Evolutionary conservation across 179 eudicot genomes (phyloP), one percentile per base, ranked within the genome.

Genomic region (Nepenthes alata): DNA sequence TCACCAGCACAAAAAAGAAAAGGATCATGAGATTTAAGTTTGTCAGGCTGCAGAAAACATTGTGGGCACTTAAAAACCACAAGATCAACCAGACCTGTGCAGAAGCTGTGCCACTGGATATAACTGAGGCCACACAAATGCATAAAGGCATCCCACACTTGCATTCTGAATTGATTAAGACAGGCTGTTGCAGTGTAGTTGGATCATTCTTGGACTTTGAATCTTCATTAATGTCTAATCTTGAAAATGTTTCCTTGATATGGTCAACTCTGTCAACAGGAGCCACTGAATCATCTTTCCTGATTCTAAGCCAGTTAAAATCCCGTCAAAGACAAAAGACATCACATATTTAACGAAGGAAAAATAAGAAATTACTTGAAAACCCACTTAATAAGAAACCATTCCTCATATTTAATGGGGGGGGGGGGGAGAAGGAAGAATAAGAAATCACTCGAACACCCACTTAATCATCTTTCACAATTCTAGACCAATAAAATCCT

Each of bases 81-180:
- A 14, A 66, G 55, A 66, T 15, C 37, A 39, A 39, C 37, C 71
- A 77, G 25, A 78, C 96, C 89, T 68, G 86, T 63, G 69, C 34
- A 39, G 71, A 59, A 59, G 72, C 73, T 73, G 73, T 69, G 66
- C 74, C 77, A 37, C 60, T 67, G 5, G 86, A 54, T 16, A 86
- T 79, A 71, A 63, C 72, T 58, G 97, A 78, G 70, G 83, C 81
- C 74, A 72, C 85, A 73, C 98, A 93, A 70, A 93, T 93, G 81
- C 98, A 93, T 77, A 93, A 78, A 69, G 98, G 98, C 98, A 93
- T 93, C 57, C 97, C 98, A 78, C 98, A 93, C 59, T 87, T 89
- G 86, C 98, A 93, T 39, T 93, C 94, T 70, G 69, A 44, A 65
- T 73, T 60, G 35, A 60, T 72, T 50, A 75, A 41, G 49, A 57